Base-by-base conservation (phyloP, 805 yeast species). In the Ogataea parapolymorpha region DNA sequence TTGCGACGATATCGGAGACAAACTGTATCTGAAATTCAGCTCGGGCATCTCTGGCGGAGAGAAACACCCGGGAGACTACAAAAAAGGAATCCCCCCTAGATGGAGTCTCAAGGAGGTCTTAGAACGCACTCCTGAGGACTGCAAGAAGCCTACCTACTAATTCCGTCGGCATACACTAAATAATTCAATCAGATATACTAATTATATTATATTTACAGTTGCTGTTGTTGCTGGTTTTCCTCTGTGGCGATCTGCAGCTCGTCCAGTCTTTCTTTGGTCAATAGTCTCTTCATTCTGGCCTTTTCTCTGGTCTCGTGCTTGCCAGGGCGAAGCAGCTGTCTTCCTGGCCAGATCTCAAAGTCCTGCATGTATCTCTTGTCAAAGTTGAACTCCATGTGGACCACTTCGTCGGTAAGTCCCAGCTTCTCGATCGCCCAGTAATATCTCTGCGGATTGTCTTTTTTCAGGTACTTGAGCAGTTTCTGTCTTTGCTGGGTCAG, bases 401-500 rank as follows among this genome's bases (percentile, higher is more conserved):
- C 80, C 23, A 81, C 81, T 42, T 75, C 82, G 64, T 91, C 98
- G 29, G 85, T 79, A 48, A 91, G 72, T 1, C 98, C 99, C 41
- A 91, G 71, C 64, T 88, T 89, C 55, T 84, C 85, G 46, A 91
- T 80, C 32, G 95, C 73, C 81, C 88, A 82, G 64, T 75, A 87
- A 68, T 93, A 91, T 55, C 82, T 75, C 61, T 86, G 77, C 12
- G 97, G 88, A 49, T 87, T 68, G 57, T 78, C 84, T 58, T 75
- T 77, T 63, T 89, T 89, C 65, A 93, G 73, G 61, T 91, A 93
- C 64, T 80, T 79, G 54, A 91, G 72, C 29, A 85, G 75, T 53
- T 77, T 76, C 65, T 90, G 97, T 68, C 99, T 82, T 54, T 83
- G 80, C 64, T 91, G 98, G 17, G 90, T 95, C 59, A 85, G 61